These are phyloP conservation scores for Rutstroemia sp. DNA, from an alignment of 2,329 filamentous ascomycete genomes.

Conservation along the genomic window DNA sequence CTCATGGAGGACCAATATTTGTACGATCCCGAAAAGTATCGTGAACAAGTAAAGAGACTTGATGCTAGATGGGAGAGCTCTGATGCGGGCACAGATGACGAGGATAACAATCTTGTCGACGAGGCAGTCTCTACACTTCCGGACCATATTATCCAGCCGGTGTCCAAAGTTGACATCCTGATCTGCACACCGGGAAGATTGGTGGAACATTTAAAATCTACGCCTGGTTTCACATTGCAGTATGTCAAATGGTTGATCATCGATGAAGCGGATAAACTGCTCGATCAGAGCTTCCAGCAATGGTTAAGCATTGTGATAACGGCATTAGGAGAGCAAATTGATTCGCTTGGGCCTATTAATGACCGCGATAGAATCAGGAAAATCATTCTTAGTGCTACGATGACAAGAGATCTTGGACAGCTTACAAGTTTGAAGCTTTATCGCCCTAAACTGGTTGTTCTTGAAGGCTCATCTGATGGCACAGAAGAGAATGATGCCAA, in stretches of 20 bases:
- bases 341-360: neutral
- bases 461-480: constrained; percentile 45
- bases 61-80: constrained; percentile 40
- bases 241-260: constrained; percentile 82
- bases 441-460: constrained; percentile 67
- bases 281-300: constrained; percentile 88
- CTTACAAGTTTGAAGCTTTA: constrained; percentile 65
- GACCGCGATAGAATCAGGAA: constrained; percentile 52
- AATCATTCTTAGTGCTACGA: constrained; percentile 82
- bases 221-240: constrained; percentile 71
- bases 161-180: constrained; percentile 75
- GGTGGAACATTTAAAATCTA: constrained; percentile 83
- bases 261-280: constrained; percentile 86
- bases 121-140: constrained; percentile 37
- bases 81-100: constrained; percentile 36
- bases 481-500: constrained; percentile 25
- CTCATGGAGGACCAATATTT: constrained; percentile 57
- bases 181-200: constrained; percentile 88
- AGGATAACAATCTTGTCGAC: constrained; percentile 31
- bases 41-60: constrained; percentile 32
- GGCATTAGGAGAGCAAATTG: constrained; percentile 34
- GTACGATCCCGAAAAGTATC: constrained; percentile 59
- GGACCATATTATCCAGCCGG: constrained; percentile 56
- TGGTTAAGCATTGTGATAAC: constrained; percentile 73
- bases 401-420: constrained; percentile 80